Percentiles rank a stretch among this genome's conserved stretches.
These are phyloP conservation scores for Zychaea mexicana DNA, from an alignment of 371 early-diverging fungal species.

Conservation along the genomic window DNA sequence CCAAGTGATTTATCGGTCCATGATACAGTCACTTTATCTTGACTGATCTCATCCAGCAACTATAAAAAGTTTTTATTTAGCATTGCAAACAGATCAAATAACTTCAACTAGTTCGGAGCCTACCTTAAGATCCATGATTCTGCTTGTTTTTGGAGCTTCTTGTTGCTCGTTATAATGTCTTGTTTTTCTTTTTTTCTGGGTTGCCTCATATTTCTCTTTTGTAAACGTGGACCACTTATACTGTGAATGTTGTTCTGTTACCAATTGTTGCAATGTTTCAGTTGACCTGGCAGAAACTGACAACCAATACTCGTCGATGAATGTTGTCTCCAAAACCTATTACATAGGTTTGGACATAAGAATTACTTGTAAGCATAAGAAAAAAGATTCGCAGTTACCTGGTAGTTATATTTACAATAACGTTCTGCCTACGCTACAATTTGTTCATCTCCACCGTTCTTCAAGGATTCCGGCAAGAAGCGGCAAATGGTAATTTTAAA, in stretches of 20 bases:
- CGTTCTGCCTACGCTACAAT: background rate
- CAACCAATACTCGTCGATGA: background rate
- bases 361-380: background rate
- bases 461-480: too few relatives aligned
- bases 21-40: background rate
- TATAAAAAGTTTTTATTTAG: constrained; percentile 1
- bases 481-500: too few relatives aligned
- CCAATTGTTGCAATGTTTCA: background rate
- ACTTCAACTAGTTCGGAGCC: background rate
- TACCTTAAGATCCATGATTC: background rate
- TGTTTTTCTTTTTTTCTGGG: background rate
- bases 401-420: background rate
- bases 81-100: background rate
- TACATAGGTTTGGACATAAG: background rate
- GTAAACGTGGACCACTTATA: background rate
- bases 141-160: background rate
- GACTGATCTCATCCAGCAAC: constrained; percentile 1
- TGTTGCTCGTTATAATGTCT: background rate
- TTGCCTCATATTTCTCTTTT: background rate
- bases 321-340: background rate
- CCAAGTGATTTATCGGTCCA: background rate
- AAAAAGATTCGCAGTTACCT: background rate
- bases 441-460: background rate
- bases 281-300: background rate
- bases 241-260: background rate